A percentile compares a stretch with the other conserved stretches of the same genome.
Conservation (phyloP, 176 grass and related monocot genomes). For the Otatea glauca region DNA sequence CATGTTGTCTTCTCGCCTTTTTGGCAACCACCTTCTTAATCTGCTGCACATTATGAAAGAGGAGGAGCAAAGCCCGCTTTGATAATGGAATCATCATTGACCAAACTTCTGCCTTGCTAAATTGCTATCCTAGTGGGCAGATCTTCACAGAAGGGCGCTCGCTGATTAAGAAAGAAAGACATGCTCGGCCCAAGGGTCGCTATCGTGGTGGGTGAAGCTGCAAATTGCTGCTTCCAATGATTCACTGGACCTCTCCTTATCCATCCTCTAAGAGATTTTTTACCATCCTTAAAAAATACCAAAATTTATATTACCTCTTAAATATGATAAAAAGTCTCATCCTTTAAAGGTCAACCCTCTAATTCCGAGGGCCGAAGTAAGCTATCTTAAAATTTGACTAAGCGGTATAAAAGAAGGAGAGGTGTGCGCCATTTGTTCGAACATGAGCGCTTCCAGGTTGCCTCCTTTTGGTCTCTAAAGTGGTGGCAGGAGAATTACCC, state of each 20-base stretch:
- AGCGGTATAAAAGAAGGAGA: not conserved
- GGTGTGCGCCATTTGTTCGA: not conserved
- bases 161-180: no score
- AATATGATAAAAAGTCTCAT: no score
- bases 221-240: not conserved
- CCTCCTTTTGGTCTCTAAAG: not conserved
- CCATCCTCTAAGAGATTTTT: no score
- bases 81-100: not conserved
- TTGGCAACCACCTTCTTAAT: not conserved
- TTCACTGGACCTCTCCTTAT: no score
- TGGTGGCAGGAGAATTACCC: not conserved
- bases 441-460: not conserved
- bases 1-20: no score
- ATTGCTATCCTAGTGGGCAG: not conserved
- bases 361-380: not conserved
- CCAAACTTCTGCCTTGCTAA: not conserved
- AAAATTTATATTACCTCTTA: no score
- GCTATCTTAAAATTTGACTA: not conserved
- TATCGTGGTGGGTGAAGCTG: not conserved
- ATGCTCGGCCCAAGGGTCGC: not conserved
- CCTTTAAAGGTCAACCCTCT: no score
- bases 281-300: no score
- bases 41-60: not conserved
- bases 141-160: no score
- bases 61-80: no score